These are phyloP conservation scores for Colletotrichum horii DNA, from an alignment of 2,329 filamentous ascomycete species.

Conservation along the genomic window DNA sequence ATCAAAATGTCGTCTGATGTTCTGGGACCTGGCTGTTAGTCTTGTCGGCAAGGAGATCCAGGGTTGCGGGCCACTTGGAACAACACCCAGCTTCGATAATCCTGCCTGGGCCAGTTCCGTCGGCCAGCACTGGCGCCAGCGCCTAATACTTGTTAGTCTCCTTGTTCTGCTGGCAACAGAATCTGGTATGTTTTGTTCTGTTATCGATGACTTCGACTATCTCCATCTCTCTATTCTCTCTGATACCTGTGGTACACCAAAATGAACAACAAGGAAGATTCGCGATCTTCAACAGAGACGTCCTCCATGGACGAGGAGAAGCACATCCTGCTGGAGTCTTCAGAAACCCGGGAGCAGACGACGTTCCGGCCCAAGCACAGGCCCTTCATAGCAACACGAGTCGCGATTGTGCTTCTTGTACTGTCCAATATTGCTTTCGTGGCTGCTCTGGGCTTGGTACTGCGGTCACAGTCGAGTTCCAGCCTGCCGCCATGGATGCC, in stretches of 20 bases:
- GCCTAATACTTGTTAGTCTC: not conserved
- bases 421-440: not conserved
- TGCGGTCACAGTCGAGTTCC: not conserved
- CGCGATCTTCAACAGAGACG: not conserved
- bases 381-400: not conserved
- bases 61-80: not conserved
- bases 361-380: not conserved
- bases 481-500: not conserved
- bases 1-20: not conserved
- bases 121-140: not conserved
- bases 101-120: not conserved
- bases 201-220: not conserved
- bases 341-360: not conserved
- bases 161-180: not conserved
- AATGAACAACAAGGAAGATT: not conserved
- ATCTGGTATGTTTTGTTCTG: not conserved
- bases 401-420: not conserved
- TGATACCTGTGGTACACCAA: not conserved
- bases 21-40: not conserved
- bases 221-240: not conserved
- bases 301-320: not conserved
- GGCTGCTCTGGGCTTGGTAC: not conserved
- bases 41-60: not conserved
- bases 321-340: not conserved
- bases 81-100: not conserved